phyloP scores from a whole-genome alignment of 345 rosid species.

The Populus pruinosa region DNA sequence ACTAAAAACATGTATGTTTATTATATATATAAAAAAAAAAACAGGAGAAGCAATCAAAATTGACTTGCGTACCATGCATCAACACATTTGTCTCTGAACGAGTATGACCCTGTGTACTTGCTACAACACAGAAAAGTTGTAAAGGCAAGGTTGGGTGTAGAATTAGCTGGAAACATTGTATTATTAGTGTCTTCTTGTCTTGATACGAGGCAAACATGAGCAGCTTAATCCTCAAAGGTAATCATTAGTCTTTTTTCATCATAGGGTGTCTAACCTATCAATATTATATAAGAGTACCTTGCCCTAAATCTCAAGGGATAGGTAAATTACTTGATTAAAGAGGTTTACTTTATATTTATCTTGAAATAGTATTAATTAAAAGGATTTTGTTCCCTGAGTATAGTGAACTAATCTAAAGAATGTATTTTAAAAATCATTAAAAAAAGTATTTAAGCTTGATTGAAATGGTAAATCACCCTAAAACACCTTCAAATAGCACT shows the following conservation, averaged over 20 bases:
- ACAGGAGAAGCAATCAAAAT: neutral
- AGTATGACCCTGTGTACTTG: neutral
- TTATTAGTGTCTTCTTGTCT: slow-evolving; percentile 28
- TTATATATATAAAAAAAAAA: too few species aligned
- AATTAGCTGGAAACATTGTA: slow-evolving; percentile 12
- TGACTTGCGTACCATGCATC: neutral
- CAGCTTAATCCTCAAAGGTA: neutral
- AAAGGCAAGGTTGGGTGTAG: neutral
- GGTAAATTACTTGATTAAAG: too few species aligned
- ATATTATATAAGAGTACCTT: too few species aligned
- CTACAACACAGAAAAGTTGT: neutral
- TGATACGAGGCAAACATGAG: neutral
- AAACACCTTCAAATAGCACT: too few species aligned
- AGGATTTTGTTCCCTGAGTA: too few species aligned
- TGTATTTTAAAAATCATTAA: too few species aligned
- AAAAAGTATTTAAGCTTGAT: too few species aligned
- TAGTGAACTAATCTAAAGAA: too few species aligned
- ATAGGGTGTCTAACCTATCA: neutral
- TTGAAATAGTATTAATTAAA: too few species aligned
- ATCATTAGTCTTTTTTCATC: neutral
- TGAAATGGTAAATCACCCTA: neutral
- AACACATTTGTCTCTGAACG: neutral
- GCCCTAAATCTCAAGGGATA: too few species aligned
- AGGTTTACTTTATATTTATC: too few species aligned
- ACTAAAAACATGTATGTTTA: too few species aligned